A percentile compares a stretch with the other conserved stretches of the same genome.
Evolutionary conservation across 176 grass and related monocot genomes (phyloP).

Genomic region (Paspalum notatum): DNA sequence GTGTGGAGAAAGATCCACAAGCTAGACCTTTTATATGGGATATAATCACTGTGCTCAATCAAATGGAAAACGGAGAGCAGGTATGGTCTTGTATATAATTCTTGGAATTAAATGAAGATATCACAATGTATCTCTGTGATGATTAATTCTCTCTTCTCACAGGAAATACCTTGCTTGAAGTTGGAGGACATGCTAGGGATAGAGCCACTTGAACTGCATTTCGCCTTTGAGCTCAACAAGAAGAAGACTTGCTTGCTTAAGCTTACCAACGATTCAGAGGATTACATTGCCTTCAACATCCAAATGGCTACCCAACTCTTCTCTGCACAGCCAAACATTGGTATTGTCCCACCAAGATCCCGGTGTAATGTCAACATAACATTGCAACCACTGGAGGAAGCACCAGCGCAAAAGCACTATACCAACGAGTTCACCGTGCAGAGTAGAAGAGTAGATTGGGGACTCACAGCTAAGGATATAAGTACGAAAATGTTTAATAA

Average conservation of each 20-base stretch:
- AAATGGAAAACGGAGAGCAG: not conserved
- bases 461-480: too few species aligned
- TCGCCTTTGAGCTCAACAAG: not conserved
- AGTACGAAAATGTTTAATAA: too few species aligned
- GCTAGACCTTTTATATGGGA: too few species aligned
- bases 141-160: not conserved
- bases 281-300: not conserved
- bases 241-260: not conserved
- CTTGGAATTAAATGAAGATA: not conserved
- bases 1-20: too few species aligned
- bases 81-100: too few species aligned
- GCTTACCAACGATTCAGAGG: not conserved
- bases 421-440: too few species aligned
- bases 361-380: too few species aligned
- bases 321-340: too few species aligned
- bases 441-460: too few species aligned
- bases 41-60: not conserved
- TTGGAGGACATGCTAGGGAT: constrained; percentile 6
- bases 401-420: too few species aligned
- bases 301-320: not conserved
- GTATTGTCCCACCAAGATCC: too few species aligned
- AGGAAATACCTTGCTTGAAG: not conserved
- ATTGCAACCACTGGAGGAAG: too few species aligned
- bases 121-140: not conserved
- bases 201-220: not conserved